Conservation (phyloP, 1,139 yeast genomes). For the Saccharomyces hybrid region DNA sequence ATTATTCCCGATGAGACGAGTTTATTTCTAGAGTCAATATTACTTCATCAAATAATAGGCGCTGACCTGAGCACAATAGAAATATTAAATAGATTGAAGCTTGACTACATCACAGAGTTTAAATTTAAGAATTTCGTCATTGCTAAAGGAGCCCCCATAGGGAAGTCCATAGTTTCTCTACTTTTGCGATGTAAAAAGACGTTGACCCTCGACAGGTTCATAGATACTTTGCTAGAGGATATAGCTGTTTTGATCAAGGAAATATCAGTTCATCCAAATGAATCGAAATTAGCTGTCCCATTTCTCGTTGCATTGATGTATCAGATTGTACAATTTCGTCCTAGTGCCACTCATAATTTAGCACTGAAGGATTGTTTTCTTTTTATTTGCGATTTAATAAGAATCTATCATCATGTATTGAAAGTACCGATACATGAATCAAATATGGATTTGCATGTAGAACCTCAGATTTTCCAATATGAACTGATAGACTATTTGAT, state of each 20-base stretch:
- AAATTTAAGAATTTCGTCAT: conserved; percentile 32
- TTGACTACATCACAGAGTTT: conserved; percentile 32
- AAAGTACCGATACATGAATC: conserved; percentile 21
- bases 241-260: conserved; percentile 30
- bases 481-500: conserved; percentile 43
- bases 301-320: conserved; percentile 47
- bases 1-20: conserved; percentile 34
- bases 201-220: conserved; percentile 20
- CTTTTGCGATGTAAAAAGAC: conserved; percentile 16
- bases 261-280: conserved; percentile 21
- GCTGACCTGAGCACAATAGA: conserved; percentile 41
- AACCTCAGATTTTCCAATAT: conserved; percentile 29
- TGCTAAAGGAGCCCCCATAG: conserved; percentile 25
- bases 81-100: conserved; percentile 41
- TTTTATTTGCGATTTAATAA: conserved; percentile 23
- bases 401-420: conserved; percentile 21
- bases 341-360: conserved; percentile 42
- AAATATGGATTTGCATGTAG: conserved; percentile 8
- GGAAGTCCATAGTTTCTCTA: conserved; percentile 18
- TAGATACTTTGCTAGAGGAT: conserved; percentile 34
- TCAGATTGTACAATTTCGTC: conserved; percentile 47
- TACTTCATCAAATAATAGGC: conserved; percentile 41
- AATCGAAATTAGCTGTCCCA: conserved; percentile 38
- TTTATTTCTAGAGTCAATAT: conserved; percentile 35
- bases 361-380: conserved; percentile 28